Evolutionary conservation across 805 yeast species (phyloP).

Genomic region (Candida multigemmis): DNA sequence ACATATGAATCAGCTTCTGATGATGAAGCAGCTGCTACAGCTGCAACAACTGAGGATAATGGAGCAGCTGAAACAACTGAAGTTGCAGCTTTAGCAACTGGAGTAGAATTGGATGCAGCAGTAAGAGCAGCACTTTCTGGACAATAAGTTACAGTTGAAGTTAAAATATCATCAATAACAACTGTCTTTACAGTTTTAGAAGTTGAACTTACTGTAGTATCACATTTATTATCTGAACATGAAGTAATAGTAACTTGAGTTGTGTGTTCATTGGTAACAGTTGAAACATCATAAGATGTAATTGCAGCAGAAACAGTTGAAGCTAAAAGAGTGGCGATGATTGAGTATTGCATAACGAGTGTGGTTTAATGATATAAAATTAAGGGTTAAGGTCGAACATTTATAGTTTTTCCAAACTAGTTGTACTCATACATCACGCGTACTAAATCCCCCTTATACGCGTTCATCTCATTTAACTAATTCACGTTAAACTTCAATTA

Average conservation of each 20-base stretch:
- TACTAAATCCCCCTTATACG: too few species aligned
- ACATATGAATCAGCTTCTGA: slow-evolving; percentile 21
- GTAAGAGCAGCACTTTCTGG: slow-evolving; percentile 1
- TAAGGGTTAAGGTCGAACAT: background rate
- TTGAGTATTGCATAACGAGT: slow-evolving; percentile 14
- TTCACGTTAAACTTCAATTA: too few species aligned
- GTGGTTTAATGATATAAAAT: slow-evolving; percentile 1
- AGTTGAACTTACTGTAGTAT: slow-evolving; percentile 8
- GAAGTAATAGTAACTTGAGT: slow-evolving; percentile 29
- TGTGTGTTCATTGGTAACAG: slow-evolving; percentile 17
- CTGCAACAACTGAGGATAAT: slow-evolving; percentile 6
- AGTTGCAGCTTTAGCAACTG: slow-evolving; percentile 6
- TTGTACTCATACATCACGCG: too few species aligned
- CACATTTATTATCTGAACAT: slow-evolving; percentile 22
- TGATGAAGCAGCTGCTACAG: slow-evolving; percentile 7
- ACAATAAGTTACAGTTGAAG: background rate
- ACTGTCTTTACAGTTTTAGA: slow-evolving; percentile 14
- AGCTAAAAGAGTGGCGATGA: slow-evolving; percentile 13
- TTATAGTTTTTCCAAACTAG: too few species aligned
- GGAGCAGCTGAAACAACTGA: too few species aligned
- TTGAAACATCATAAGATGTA: slow-evolving; percentile 10
- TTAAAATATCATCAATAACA: too few species aligned
- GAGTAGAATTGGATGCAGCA: slow-evolving; percentile 5
- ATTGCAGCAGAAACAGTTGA: slow-evolving; percentile 13
- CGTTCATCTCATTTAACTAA: too few species aligned